Conservation (phyloP, 148 eudicot genomes). For the Polygonum maritimum region DNA sequence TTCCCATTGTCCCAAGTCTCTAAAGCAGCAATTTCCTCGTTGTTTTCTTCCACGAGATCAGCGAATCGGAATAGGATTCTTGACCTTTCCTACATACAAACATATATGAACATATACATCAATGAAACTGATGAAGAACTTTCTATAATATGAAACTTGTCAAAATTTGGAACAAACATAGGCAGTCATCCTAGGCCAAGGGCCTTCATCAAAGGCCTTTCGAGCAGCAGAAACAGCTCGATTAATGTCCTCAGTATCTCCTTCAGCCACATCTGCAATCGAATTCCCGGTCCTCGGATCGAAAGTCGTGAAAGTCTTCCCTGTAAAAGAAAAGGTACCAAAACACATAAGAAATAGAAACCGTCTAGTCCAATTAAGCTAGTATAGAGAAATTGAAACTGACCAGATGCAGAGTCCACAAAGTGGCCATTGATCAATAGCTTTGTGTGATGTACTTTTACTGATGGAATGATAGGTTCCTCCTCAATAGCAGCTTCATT, state of each 20-base stretch:
- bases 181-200: slow-evolving; percentile 84
- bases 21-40: slow-evolving; percentile 63
- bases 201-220: slow-evolving; percentile 74
- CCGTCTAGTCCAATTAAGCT: too few relatives aligned
- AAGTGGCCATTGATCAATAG: slow-evolving; percentile 63
- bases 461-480: slow-evolving; percentile 41
- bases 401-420: slow-evolving; percentile 65
- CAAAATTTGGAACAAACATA: slow-evolving; percentile 26
- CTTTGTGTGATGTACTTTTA: slow-evolving; percentile 41
- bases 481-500: slow-evolving; percentile 50
- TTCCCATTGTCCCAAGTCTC: slow-evolving; percentile 82
- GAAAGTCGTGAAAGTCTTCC: slow-evolving; percentile 47
- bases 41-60: slow-evolving; percentile 65
- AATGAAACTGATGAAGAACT: neutral
- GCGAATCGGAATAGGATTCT: slow-evolving; percentile 45
- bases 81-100: slow-evolving; percentile 42
- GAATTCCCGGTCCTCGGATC: slow-evolving; percentile 76
- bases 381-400: neutral
- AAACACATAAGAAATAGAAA: neutral
- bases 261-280: slow-evolving; percentile 68
- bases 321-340: slow-evolving; percentile 18
- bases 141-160: neutral
- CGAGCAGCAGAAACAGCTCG: slow-evolving; percentile 77
- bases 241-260: slow-evolving; percentile 66
- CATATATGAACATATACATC: neutral